phyloP scores from a whole-genome alignment of 805 yeast species.

The Geotrichum ghanense region DNA sequence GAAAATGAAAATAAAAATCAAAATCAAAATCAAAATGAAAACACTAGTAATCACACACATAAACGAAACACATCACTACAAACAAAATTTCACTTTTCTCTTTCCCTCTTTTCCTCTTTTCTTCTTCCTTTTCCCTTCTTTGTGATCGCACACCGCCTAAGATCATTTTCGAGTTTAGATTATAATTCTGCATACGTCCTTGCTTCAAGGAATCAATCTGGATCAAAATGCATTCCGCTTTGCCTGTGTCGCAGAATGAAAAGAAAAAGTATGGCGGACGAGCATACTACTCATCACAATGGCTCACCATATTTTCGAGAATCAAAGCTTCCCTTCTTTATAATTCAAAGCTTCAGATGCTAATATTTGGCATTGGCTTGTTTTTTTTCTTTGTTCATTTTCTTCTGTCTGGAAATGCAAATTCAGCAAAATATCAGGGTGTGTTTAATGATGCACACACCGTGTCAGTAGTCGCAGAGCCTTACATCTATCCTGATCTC shows the following conservation, averaged over 20 bases:
- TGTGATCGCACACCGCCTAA: background rate
- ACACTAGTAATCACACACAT: no score
- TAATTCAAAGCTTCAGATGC: background rate
- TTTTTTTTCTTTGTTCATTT: background rate
- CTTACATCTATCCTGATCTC: constrained; percentile 19
- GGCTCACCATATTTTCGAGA: background rate
- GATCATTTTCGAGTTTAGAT: no score
- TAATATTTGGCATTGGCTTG: background rate
- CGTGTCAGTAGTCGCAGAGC: constrained; percentile 5
- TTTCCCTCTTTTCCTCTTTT: background rate
- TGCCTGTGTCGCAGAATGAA: background rate
- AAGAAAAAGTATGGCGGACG: background rate
- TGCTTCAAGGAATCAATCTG: no score
- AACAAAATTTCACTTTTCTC: no score
- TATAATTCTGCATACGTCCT: no score
- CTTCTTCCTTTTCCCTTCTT: background rate
- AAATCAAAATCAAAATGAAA: no score
- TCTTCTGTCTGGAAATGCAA: background rate
- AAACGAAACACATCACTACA: no score
- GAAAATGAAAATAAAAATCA: no score
- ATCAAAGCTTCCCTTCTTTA: background rate
- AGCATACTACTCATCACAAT: background rate
- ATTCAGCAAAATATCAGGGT: background rate
- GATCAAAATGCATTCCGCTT: background rate
- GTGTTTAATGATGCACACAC: constrained; percentile 11